Evolutionary conservation across 495 filamentous ascomycete species (phyloP).

Genomic region (Hypoxylon intermedium): DNA sequence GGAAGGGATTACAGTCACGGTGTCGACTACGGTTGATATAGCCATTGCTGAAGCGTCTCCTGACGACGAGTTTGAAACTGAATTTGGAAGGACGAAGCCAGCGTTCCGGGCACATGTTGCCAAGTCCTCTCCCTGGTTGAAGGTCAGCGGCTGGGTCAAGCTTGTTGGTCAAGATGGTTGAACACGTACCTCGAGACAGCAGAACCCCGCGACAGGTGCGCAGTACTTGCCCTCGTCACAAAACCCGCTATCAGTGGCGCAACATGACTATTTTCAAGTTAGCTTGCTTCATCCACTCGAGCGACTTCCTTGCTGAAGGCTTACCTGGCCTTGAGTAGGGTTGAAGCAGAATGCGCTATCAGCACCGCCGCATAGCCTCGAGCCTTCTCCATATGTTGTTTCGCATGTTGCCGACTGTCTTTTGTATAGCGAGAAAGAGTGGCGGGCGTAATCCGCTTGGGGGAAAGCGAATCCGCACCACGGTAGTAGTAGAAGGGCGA

Average conservation of each 20-base stretch:
- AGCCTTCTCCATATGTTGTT: conserved; percentile 47
- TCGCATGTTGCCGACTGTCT: conserved; percentile 44
- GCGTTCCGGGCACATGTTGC: conserved; percentile 46
- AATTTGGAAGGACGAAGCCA: conserved; percentile 42
- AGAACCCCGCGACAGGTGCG: conserved; percentile 52
- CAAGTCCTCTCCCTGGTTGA: conserved; percentile 46
- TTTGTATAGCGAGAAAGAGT: conserved; percentile 13
- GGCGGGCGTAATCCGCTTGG: conserved; percentile 16
- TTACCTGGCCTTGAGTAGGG: conserved; percentile 45
- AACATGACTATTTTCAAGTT: conserved; percentile 46
- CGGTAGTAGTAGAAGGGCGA: conserved; percentile 18
- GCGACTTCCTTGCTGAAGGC: not conserved
- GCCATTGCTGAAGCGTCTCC: not conserved
- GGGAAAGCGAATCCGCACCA: conserved; percentile 17
- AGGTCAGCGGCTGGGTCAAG: conserved; percentile 18
- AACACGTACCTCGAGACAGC: conserved; percentile 48
- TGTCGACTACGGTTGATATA: conserved; percentile 4
- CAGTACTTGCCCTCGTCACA: conserved; percentile 49
- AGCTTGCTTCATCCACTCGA: conserved; percentile 4
- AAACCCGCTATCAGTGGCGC: conserved; percentile 46
- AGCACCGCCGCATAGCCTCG: conserved; percentile 42
- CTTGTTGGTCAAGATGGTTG: not conserved
- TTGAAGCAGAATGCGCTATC: conserved; percentile 48
- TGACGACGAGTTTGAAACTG: conserved; percentile 8
- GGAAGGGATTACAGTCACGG: conserved; percentile 33